Base-by-base conservation (phyloP, 495 filamentous ascomycete species). In the Massariosphaeria phaeospora region DNA sequence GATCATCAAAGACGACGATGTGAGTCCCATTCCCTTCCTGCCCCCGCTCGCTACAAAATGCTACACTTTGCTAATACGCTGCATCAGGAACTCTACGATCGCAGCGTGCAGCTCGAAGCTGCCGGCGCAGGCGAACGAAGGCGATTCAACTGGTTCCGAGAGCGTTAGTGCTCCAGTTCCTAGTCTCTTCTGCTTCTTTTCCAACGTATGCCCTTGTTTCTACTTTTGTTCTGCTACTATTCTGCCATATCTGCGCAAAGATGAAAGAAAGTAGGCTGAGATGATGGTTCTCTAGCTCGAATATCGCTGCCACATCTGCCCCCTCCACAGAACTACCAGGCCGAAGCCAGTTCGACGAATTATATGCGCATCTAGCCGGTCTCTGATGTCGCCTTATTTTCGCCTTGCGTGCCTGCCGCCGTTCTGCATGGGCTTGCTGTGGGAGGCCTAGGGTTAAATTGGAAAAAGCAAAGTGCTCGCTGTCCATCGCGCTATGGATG, bases 1-100 rank as follows among this genome's bases (percentile, higher is more conserved):
- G 59, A 73, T 84, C 59, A 46, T 67, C 12, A 77, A 70, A 36
- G 81, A 84, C 65, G 82, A 85, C 43, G 81, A 84, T 65, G 81
- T 83, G 47, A 63, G 72, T 67, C 2, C 11, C 9, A 18, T 3
- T 9, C 1, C 26, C 5, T 21, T 17, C 13, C n/a, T 34, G 26
- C 21, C 21, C 15, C 11, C 3, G 4, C 3, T 31, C 10, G 4
- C 29, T 13, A n/a, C n/a, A n/a, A n/a, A n/a, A n/a, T n/a, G n/a
- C n/a, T n/a, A n/a, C n/a, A n/a, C n/a, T n/a, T n/a, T n/a, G n/a
- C 35, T 39, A 15, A 39, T 4, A 31, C 26, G 11, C 7, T 12
- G 6, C 23, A 0, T 5, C 44, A 84, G 81, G 80, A 82, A 15
- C 73, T 84, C 18, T 83, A 83, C 64, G 77, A 82, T 49, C 76